phyloP scores from a whole-genome alignment of 1,284 basidiomycete species.

The Mycosarcoma mackinlayi region DNA sequence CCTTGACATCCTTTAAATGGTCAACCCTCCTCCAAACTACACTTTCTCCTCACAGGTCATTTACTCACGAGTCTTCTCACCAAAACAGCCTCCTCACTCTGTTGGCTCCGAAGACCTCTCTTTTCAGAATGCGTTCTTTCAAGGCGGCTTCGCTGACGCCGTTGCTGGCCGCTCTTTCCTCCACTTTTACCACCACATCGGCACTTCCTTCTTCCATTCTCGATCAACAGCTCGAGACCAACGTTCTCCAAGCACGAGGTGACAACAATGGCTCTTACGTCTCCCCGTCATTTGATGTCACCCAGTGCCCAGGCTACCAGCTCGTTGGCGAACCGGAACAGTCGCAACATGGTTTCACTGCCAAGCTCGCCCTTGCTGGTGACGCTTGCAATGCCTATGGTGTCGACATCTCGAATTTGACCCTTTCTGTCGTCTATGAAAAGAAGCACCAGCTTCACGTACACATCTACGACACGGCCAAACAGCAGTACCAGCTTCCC shows the following conservation, averaged over 20 bases:
- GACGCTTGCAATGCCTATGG: slow-evolving; percentile 79
- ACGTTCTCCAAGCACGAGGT: slow-evolving; percentile 19
- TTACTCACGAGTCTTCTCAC: neutral
- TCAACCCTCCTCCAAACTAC: neutral
- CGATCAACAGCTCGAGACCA: slow-evolving; percentile 27
- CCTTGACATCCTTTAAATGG: slow-evolving; percentile 10
- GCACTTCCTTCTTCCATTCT: slow-evolving; percentile 30
- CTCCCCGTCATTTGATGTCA: slow-evolving; percentile 40
- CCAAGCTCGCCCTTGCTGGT: slow-evolving; percentile 74
- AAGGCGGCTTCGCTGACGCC: slow-evolving; percentile 39
- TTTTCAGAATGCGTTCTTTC: slow-evolving; percentile 27
- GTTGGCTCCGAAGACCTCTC: neutral
- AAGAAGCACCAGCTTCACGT: slow-evolving; percentile 73
- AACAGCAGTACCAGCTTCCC: slow-evolving; percentile 77
- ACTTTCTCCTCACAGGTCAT: no score
- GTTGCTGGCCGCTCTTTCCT: slow-evolving; percentile 20
- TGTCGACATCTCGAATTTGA: slow-evolving; percentile 75
- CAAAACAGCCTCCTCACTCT: neutral
- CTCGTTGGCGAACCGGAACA: slow-evolving; percentile 33
- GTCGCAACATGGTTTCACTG: slow-evolving; percentile 72
- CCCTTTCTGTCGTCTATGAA: slow-evolving; percentile 77
- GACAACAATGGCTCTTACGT: slow-evolving; percentile 13
- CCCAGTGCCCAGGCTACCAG: slow-evolving; percentile 48
- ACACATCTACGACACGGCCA: slow-evolving; percentile 76
- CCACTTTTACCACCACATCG: slow-evolving; percentile 13